Evolutionary conservation across 1,284 basidiomycete species (phyloP).

Genomic region (Fomitopsis schrenkii): DNA sequence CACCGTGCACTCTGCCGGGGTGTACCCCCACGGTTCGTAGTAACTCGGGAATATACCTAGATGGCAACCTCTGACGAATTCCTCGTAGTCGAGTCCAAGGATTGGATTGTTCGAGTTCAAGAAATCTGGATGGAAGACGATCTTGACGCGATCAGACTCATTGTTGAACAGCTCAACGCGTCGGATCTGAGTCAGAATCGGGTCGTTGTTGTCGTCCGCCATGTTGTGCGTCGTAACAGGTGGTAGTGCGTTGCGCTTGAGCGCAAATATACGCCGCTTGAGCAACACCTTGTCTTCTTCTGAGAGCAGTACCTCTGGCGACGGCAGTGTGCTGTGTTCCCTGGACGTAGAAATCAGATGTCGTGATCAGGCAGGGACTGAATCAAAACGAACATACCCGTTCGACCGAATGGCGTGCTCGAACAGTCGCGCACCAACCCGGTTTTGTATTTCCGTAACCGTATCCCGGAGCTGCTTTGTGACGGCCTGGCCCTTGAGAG

Average conservation of each 20-base stretch:
- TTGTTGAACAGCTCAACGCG: constrained; percentile 91
- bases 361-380: neutral
- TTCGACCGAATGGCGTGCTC: constrained; percentile 92
- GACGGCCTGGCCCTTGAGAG: constrained; percentile 97
- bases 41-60: constrained; percentile 98
- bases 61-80: constrained; percentile 97
- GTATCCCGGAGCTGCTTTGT: constrained; percentile 96
- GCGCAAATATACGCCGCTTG: constrained; percentile 94
- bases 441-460: constrained; percentile 90
- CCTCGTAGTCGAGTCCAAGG: constrained; percentile 95
- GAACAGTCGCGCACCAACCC: constrained; percentile 88
- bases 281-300: constrained; percentile 93
- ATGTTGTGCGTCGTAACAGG: constrained; percentile 98
- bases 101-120: constrained; percentile 98
- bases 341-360: constrained; percentile 21
- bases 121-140: constrained; percentile 99
- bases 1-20: constrained; percentile 82
- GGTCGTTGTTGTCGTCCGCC: constrained; percentile 89
- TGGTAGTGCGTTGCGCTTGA: constrained; percentile 91
- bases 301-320: constrained; percentile 77
- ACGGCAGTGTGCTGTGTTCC: constrained; percentile 75
- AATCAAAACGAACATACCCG: constrained; percentile 47
- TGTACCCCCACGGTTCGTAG: constrained; percentile 92
- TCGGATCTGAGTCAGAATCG: constrained; percentile 93
- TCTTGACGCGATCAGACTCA: constrained; percentile 83